These are phyloP conservation scores for Mariannaea sp. DNA, from an alignment of 2,329 filamentous ascomycete species.

Conservation along the genomic window DNA sequence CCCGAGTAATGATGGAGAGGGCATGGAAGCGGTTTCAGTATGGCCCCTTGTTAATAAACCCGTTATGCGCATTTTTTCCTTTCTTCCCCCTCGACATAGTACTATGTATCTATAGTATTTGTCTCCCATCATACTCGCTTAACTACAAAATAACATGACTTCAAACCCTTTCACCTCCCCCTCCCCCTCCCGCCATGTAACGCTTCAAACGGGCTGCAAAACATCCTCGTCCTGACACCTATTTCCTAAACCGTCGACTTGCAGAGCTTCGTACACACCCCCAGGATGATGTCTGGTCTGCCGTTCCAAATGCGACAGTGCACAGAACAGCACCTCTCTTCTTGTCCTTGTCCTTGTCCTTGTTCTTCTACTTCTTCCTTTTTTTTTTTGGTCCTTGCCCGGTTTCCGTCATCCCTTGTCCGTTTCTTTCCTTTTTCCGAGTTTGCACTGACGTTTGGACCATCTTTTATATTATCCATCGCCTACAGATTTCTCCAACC, in stretches of 20 bases:
- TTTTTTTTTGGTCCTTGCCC: no score
- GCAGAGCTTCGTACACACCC: conserved; percentile 33
- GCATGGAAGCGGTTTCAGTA: neutral
- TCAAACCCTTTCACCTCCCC: no score
- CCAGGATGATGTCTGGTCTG: conserved; percentile 12
- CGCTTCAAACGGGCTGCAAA: conserved; percentile 16
- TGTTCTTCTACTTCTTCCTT: conserved; percentile 15
- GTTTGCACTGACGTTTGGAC: conserved; percentile 4
- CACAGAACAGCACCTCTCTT: no score
- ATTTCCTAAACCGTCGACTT: conserved; percentile 37
- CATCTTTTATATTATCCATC: conserved; percentile 13
- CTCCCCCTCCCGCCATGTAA: neutral
- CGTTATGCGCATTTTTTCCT: conserved; percentile 10
- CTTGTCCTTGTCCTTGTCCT: conserved; percentile 6
- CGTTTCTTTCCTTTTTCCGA: conserved; percentile 2
- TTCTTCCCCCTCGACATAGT: no score
- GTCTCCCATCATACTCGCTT: conserved; percentile 7
- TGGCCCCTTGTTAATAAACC: neutral
- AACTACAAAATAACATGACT: neutral
- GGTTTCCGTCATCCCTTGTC: conserved; percentile 8
- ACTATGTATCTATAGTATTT: no score
- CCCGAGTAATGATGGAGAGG: neutral
- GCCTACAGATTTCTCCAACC: no score
- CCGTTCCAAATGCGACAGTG: neutral
- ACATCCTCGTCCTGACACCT: conserved; percentile 10